phyloP scores from a whole-genome alignment of 768 basidiomycete genomes.

The Suillus subluteus region DNA sequence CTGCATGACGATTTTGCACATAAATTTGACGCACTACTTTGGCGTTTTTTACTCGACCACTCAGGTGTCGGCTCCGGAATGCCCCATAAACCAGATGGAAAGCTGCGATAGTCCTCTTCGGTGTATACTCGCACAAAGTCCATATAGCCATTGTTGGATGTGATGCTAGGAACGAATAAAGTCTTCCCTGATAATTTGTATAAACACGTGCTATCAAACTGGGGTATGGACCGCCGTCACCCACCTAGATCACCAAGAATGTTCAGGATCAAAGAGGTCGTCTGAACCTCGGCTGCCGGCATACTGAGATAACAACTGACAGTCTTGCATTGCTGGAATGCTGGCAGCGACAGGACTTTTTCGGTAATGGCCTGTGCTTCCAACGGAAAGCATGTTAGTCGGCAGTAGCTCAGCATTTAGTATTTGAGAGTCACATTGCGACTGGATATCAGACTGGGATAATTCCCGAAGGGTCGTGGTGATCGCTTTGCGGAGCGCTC shows the following conservation, averaged over 20 bases:
- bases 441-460: conserved; percentile 46
- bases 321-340: conserved; percentile 50
- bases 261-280: conserved; percentile 49
- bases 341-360: conserved; percentile 52
- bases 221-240: conserved; percentile 17
- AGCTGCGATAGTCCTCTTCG: conserved; percentile 55
- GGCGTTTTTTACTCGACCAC: conserved; percentile 48
- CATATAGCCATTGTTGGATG: conserved; percentile 52
- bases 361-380: conserved; percentile 42
- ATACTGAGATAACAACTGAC: conserved; percentile 83
- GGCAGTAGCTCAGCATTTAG: conserved; percentile 11
- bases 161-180: conserved; percentile 72
- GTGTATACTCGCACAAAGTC: conserved; percentile 67
- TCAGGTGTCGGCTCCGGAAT: conserved; percentile 65
- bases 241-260: conserved; percentile 58
- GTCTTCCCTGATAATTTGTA: conserved; percentile 51
- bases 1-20: conserved; percentile 10
- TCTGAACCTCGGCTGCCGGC: conserved; percentile 73
- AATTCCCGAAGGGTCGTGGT: conserved; percentile 48
- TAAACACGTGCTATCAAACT: not conserved
- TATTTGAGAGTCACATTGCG: conserved; percentile 54
- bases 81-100: conserved; percentile 72
- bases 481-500: conserved; percentile 55
- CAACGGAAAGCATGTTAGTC: not conserved
- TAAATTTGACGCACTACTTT: conserved; percentile 49